Conservation (phyloP, 352 stramenopile species). For the Phytophthora nicotianae region DNA sequence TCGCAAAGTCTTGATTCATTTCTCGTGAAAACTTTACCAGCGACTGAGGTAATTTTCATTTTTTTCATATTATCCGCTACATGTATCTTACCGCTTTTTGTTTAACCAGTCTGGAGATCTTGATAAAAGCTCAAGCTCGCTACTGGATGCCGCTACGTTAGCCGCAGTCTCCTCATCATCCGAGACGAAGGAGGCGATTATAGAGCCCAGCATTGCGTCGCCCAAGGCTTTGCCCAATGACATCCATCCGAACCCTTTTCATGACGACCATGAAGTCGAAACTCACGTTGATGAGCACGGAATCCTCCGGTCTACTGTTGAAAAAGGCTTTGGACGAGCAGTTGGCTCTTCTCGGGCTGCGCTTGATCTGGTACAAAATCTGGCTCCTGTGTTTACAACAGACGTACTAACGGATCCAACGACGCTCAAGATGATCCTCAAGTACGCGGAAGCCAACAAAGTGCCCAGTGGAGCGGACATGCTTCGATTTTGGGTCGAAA, state of each 20-base stretch:
- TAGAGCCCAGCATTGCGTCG: slow-evolving; percentile 10
- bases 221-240: slow-evolving; percentile 4
- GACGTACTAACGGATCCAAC: slow-evolving; percentile 76
- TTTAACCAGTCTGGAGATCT: neutral
- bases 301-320: neutral
- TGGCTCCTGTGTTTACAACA: slow-evolving; percentile 79
- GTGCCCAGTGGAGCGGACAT: slow-evolving; percentile 62
- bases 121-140: slow-evolving; percentile 11
- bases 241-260: neutral
- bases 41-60: neutral
- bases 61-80: neutral
- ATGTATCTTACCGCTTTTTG: too few relatives aligned
- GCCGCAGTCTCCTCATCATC: slow-evolving; percentile 15
- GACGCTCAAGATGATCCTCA: slow-evolving; percentile 77
- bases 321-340: slow-evolving; percentile 30
- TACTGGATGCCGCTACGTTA: slow-evolving; percentile 29
- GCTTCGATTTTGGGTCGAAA: slow-evolving; percentile 84
- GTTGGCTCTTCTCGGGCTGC: slow-evolving; percentile 31
- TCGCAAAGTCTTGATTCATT: neutral
- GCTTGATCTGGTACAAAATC: slow-evolving; percentile 74
- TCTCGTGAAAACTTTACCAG: neutral
- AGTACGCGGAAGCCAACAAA: slow-evolving; percentile 61
- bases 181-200: slow-evolving; percentile 1
- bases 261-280: slow-evolving; percentile 9
- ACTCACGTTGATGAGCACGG: neutral